These are phyloP conservation scores for Microbotryum intermedium DNA, from an alignment of 1,284 basidiomycete genomes.

Conservation along the genomic window DNA sequence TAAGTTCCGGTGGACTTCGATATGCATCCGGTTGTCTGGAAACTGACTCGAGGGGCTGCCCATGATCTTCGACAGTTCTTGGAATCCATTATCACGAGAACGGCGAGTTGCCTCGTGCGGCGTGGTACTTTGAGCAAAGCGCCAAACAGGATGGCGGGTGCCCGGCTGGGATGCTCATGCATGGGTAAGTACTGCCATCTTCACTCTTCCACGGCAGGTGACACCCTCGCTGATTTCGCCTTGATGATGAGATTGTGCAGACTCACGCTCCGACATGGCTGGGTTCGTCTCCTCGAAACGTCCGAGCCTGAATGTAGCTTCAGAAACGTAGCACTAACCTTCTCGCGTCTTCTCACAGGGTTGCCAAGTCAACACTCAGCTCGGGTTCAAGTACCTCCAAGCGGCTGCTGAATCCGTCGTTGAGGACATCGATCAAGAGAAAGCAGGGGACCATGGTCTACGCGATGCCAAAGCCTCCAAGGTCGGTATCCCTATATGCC, in stretches of 20 bases:
- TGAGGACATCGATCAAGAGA: constrained; percentile 54
- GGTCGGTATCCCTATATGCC: constrained; percentile 35
- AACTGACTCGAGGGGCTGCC: not conserved
- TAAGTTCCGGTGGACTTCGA: constrained; percentile 1
- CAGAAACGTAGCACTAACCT: not conserved
- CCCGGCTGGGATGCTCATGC: constrained; percentile 86
- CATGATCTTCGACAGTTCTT: constrained; percentile 40
- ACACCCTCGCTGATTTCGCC: not conserved
- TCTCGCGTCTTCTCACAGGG: constrained; percentile 20
- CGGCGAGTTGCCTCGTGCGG: constrained; percentile 63
- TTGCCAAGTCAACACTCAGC: constrained; percentile 50
- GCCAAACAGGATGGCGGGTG: constrained; percentile 69
- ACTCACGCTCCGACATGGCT: constrained; percentile 74
- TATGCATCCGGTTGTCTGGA: not conserved
- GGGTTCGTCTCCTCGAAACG: constrained; percentile 45
- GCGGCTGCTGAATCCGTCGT: constrained; percentile 72
- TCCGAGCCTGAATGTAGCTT: too few species aligned
- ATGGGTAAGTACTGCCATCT: constrained; percentile 45
- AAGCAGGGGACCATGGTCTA: constrained; percentile 43
- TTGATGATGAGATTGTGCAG: too few species aligned
- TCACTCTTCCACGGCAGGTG: accelerated
- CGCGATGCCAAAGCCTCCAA: constrained; percentile 42
- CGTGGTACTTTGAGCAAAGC: constrained; percentile 66
- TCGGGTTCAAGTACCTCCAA: constrained; percentile 72
- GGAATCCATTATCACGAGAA: constrained; percentile 75